Evolutionary conservation across 345 rosid species (phyloP).

Genomic region (Toxicodendron radicans): DNA sequence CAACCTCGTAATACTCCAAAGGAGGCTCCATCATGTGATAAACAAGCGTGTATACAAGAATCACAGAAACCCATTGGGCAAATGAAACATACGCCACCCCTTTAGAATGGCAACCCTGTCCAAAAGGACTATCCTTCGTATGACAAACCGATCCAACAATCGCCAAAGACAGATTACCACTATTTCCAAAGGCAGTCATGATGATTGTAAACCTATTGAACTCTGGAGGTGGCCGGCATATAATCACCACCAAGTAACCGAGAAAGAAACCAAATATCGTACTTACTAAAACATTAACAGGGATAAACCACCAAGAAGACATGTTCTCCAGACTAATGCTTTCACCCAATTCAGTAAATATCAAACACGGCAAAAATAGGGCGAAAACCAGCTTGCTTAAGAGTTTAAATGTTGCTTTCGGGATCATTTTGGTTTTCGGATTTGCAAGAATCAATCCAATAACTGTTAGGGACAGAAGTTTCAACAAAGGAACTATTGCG

Average conservation of each 20-base stretch:
- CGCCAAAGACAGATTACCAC: slow-evolving; percentile 80
- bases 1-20: slow-evolving; percentile 73
- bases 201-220: slow-evolving; percentile 72
- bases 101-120: slow-evolving; percentile 58
- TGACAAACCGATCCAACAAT: slow-evolving; percentile 87
- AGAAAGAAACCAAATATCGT: slow-evolving; percentile 62
- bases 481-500: slow-evolving; percentile 71
- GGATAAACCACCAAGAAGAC: slow-evolving; percentile 86
- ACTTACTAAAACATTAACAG: slow-evolving; percentile 77
- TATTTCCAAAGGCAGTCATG: slow-evolving; percentile 94
- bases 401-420: slow-evolving; percentile 74
- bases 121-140: slow-evolving; percentile 62
- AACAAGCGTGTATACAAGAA: slow-evolving; percentile 95
- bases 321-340: slow-evolving; percentile 57
- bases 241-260: slow-evolving; percentile 65
- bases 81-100: slow-evolving; percentile 93
- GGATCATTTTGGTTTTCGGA: slow-evolving; percentile 58
- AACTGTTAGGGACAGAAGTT: slow-evolving; percentile 64
- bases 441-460: slow-evolving; percentile 85
- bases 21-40: slow-evolving; percentile 99
- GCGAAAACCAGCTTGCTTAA: slow-evolving; percentile 93
- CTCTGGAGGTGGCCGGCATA: slow-evolving; percentile 84
- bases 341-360: slow-evolving; percentile 89
- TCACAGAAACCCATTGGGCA: slow-evolving; percentile 89
- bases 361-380: slow-evolving; percentile 84